phyloP scores from a whole-genome alignment of 371 early-diverging fungal species.

The Lichtheimia ramosa region DNA sequence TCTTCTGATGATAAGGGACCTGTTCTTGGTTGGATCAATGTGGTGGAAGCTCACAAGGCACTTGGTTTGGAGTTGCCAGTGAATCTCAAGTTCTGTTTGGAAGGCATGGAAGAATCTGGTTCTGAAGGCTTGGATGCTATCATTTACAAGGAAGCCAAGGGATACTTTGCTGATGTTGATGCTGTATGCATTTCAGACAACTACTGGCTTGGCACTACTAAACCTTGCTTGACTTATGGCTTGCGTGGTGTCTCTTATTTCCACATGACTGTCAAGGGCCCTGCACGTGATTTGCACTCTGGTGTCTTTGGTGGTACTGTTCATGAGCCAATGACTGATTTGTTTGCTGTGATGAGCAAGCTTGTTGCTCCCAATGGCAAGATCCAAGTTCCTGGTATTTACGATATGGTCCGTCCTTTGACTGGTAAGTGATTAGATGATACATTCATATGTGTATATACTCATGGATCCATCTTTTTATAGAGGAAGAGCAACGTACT shows the following conservation, averaged over 20 bases:
- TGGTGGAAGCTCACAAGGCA: constrained; percentile 90
- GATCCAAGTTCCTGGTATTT: constrained; percentile 91
- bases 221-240: constrained; percentile 97
- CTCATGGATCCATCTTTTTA: background rate
- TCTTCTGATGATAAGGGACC: constrained; percentile 96
- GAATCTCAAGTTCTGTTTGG: constrained; percentile 94
- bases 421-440: constrained; percentile 51
- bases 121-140: constrained; percentile 93
- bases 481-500: constrained; percentile 71
- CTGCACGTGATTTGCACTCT: constrained; percentile 90
- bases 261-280: constrained; percentile 76
- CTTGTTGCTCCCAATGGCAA: constrained; percentile 86
- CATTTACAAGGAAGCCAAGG: constrained; percentile 79
- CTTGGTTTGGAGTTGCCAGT: constrained; percentile 89
- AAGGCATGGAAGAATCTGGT: constrained; percentile 92
- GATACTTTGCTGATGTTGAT: constrained; percentile 88
- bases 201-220: constrained; percentile 94
- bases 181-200: constrained; percentile 96
- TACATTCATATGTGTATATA: background rate
- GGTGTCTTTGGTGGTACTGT: constrained; percentile 97
- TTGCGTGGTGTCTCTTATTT: constrained; percentile 95
- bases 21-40: constrained; percentile 92
- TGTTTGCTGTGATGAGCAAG: constrained; percentile 80
- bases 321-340: constrained; percentile 97
- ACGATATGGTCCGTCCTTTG: constrained; percentile 87